Base-by-base conservation (phyloP, 2,329 filamentous ascomycete species). In the Graphilbum fragrans region DNA sequence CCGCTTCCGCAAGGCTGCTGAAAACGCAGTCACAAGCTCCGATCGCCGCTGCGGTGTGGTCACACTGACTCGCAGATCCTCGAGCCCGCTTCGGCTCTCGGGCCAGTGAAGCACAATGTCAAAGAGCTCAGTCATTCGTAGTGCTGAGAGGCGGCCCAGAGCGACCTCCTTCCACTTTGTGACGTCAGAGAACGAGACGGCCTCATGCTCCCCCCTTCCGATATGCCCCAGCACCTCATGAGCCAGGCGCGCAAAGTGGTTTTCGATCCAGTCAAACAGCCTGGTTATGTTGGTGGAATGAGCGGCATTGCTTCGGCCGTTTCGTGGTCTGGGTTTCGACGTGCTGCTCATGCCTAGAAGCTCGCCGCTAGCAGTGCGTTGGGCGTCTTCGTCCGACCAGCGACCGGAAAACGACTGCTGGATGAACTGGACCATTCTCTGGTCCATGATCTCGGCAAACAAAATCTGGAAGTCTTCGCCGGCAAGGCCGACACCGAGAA, bases 41-140 rank as follows among this genome's bases (percentile, higher is more conserved):
- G 82, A 64, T 39, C 86, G 80, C 27, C 78, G 72, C 42, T 77
- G 72, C 3, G 81, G 70, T 2, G 80, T 79, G 11, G 76, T 82
- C 23, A 86, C 73, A 36, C 80, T 77, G 41, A 79, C 72, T 46
- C 80, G 72, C 47, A 90, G 72, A 53, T 92, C 86, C 23, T 85
- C 73, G 3, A 92, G 69, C 1, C 80, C 86, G 3, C 80, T 79
- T 41, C 72, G 68, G 49, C 80, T 86, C 29, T 70, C 60, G 4
- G 84, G 82, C 84, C 84, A 92, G 43, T 72, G 68, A 43, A 83
- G 69, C 36, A 87, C 78, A 53, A 90, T 87, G 53, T 88, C 82
- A 52, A 87, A 90, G 10, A 92, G 65, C 53, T 86, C 78, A 8
- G 72, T 67, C 36, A 82, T 83, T 35, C 85, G 72, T 37, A 83